These are phyloP conservation scores for Tillandsia leiboldiana DNA, from an alignment of 176 grass and related monocot genomes.

Conservation along the genomic window DNA sequence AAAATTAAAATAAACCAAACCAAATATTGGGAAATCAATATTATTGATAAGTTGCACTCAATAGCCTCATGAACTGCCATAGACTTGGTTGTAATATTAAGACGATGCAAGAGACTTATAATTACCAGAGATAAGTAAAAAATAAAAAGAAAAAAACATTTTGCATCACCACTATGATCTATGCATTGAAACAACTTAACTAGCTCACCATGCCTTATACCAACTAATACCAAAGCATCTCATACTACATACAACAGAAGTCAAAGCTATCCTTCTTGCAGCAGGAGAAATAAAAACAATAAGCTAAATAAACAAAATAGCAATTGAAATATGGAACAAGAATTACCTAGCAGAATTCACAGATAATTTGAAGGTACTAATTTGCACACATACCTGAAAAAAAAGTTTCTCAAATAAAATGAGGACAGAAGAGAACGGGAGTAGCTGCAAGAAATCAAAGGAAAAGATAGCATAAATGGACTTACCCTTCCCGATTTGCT, in stretches of 20 bases:
- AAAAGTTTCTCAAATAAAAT: slow-evolving; percentile 11
- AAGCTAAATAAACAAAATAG: not conserved
- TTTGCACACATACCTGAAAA: slow-evolving; percentile 65
- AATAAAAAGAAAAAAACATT: not conserved
- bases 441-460: not conserved
- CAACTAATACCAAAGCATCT: not conserved
- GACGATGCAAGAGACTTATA: not conserved
- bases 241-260: not conserved
- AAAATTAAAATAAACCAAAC: not conserved
- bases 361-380: slow-evolving; percentile 45
- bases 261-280: not conserved
- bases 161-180: not conserved
- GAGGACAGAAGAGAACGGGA: not conserved
- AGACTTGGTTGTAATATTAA: no score
- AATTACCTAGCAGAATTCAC: slow-evolving; percentile 49
- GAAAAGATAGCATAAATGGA: not conserved
- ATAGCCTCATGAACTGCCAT: not conserved
- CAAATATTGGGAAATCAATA: not conserved
- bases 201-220: not conserved
- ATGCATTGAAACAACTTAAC: not conserved
- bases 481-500: slow-evolving; percentile 66
- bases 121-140: not conserved
- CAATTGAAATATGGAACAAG: not conserved
- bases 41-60: not conserved
- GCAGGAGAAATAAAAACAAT: not conserved